phyloP scores from a whole-genome alignment of 768 basidiomycete genomes.

The Tulasnella sp. region DNA sequence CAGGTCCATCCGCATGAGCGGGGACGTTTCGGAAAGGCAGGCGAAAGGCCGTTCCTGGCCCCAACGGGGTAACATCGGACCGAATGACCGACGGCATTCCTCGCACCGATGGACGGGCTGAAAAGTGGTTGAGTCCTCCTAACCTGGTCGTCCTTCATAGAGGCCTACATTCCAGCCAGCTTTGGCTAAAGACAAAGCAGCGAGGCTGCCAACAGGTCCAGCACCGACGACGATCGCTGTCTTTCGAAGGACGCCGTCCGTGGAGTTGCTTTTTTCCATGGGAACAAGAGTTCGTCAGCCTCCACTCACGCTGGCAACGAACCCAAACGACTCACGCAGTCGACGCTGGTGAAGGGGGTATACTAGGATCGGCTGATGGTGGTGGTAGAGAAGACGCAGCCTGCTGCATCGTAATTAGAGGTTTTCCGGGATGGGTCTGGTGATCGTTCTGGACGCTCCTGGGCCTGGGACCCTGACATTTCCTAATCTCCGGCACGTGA shows the following conservation, averaged over 20 bases:
- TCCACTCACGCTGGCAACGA: constrained; percentile 7
- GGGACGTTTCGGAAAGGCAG: neutral
- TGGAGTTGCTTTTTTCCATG: constrained; percentile 14
- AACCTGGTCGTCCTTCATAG: constrained; percentile 80
- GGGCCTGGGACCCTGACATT: neutral
- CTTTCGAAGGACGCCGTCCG: constrained; percentile 3
- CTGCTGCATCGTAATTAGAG: constrained; percentile 11
- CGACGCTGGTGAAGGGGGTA: neutral
- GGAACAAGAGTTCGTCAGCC: constrained; percentile 10
- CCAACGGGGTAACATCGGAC: neutral
- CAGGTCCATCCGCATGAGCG: neutral
- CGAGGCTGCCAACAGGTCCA: constrained; percentile 93
- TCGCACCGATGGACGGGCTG: constrained; percentile 29
- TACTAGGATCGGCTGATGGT: constrained; percentile 13
- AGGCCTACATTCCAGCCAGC: constrained; percentile 83
- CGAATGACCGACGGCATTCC: constrained; percentile 12
- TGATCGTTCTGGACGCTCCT: constrained; percentile 12
- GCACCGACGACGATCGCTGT: constrained; percentile 60
- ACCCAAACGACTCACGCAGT: neutral
- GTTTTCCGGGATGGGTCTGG: neutral
- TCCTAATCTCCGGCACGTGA: constrained; percentile 14
- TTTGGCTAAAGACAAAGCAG: constrained; percentile 82
- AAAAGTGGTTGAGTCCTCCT: constrained; percentile 36
- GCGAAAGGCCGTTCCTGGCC: neutral
- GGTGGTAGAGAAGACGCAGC: constrained; percentile 18